Percentiles rank a stretch among this genome's conserved stretches.
phyloP scores from a whole-genome alignment of 2,329 filamentous ascomycete genomes.

The Aspergillus pseudoglaucus region DNA sequence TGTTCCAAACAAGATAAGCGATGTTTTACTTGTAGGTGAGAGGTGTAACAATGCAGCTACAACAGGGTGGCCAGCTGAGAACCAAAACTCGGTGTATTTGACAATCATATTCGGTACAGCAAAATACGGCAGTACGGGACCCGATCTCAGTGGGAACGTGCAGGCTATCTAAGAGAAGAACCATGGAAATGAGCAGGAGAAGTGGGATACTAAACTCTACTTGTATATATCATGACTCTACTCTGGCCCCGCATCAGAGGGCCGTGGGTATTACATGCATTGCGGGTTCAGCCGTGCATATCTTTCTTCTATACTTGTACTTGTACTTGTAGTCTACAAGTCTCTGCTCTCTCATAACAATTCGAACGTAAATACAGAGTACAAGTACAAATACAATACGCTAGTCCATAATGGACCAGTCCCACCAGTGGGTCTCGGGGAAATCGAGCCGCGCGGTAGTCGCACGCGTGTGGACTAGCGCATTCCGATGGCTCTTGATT shows the following conservation, averaged over 20 bases:
- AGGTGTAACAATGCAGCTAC: no score
- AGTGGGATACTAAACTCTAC: not conserved
- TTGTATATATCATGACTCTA: no score
- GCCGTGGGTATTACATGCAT: not conserved
- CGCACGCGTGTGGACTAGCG: not conserved
- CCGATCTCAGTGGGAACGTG: no score
- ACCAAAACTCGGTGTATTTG: no score
- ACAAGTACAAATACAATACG: not conserved
- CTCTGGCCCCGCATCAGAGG: not conserved
- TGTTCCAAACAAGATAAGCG: no score
- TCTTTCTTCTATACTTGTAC: not conserved
- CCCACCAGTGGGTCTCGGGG: not conserved
- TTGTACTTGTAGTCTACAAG: not conserved
- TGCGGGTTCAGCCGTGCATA: not conserved
- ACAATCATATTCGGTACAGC: no score
- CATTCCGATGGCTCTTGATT: not conserved
- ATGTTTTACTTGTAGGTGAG: no score
- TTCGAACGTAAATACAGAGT: not conserved
- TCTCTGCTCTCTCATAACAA: not conserved
- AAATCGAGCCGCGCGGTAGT: slow-evolving; percentile 2
- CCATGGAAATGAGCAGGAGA: not conserved
- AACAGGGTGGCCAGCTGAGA: no score
- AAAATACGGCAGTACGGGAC: no score
- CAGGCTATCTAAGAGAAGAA: not conserved
- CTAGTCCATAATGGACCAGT: not conserved